Percentiles rank a stretch among this genome's conserved stretches.
Conservation (phyloP, 177 flowering plant genomes). For the Tripterygium wilfordii region DNA sequence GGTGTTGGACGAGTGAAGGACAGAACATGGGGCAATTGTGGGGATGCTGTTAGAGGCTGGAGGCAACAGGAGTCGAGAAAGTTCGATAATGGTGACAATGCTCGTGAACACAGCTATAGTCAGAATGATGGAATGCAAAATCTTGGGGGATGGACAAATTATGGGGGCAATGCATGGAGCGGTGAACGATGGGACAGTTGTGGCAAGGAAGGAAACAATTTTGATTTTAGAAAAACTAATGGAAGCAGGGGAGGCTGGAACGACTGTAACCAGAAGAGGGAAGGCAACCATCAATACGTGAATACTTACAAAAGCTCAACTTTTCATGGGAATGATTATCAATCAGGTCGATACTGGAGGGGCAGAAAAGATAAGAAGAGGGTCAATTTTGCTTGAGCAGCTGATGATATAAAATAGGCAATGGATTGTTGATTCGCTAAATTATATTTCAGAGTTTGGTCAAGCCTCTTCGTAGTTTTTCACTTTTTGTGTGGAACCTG, state of each 20-base stretch:
- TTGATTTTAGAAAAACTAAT: conserved; percentile 8
- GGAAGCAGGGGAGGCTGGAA: conserved; percentile 13
- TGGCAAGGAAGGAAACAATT: conserved; percentile 4
- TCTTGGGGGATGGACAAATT: conserved; percentile 13
- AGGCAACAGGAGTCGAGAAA: conserved; percentile 8
- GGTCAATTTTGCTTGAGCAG: conserved; percentile 14
- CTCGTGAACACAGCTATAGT: conserved; percentile 6
- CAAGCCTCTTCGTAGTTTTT: too few species aligned
- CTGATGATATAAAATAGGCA: background rate
- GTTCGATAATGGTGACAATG: background rate
- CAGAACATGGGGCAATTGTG: conserved; percentile 13
- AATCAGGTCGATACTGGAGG: conserved; percentile 7
- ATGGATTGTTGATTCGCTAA: too few species aligned
- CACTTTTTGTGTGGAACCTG: too few species aligned
- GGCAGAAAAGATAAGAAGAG: conserved; percentile 11
- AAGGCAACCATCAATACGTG: conserved; percentile 16
- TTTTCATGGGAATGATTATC: conserved; percentile 19
- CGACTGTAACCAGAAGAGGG: conserved; percentile 23
- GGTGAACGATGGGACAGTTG: conserved; percentile 9
- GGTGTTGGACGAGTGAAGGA: conserved; percentile 1
- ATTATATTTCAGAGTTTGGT: too few species aligned
- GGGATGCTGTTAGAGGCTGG: conserved; percentile 12
- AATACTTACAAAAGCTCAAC: conserved; percentile 19
- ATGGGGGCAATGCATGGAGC: conserved; percentile 4
- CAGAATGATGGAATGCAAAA: conserved; percentile 1